Evolutionary conservation across 2,329 filamentous ascomycete genomes (phyloP), one percentile per base, ranked within the genome.

Genomic region (Ilyonectria destructans): DNA sequence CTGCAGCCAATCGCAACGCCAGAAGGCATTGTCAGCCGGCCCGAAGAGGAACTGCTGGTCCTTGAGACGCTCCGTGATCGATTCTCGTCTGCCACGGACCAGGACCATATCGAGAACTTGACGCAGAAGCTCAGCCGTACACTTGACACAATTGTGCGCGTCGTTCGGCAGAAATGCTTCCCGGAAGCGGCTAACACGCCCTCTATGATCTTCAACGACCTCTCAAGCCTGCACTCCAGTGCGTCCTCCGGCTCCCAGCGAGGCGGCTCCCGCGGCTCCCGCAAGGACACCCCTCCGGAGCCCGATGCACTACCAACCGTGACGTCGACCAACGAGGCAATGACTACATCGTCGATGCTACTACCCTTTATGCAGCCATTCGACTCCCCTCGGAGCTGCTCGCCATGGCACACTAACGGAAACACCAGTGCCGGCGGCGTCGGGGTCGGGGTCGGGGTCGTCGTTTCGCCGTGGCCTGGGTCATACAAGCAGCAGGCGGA

Each of bases 1-100:
- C 40, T 61, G 9, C 71, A 71, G 40, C 73, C 75, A 72, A 71
- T 73, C 3, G 15, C 52, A 63, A 57, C 62, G 3, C 17, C 54
- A 8, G 68, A 74, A 13, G 57, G 49, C n/a, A 26, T 48, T 31
- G 48, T 62, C 5, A 37, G 49, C 29, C 65, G 56, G 17, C 67
- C 67, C 35, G 73, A 77, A 70, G 74, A 77, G 68, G 73, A 76
- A 71, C 71, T 76, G 15, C 52, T 59, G n/a, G 61, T 77, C 15
- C 58, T 77, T 19, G 73, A 77, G 52, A 52, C 68, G n/a, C 65
- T 77, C 13, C 71, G 73, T 6, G 72, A 77, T 56, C 66, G 66
- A 40, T 74, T 71, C 52, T 33, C 65, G 26, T 60, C 58, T 7
- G 65, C 64, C 23, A 69, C 65, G 6, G 74, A 76, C 29, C 63